phyloP scores from a whole-genome alignment of 2,329 filamentous ascomycete genomes.

The Alternaria tenuissima region DNA sequence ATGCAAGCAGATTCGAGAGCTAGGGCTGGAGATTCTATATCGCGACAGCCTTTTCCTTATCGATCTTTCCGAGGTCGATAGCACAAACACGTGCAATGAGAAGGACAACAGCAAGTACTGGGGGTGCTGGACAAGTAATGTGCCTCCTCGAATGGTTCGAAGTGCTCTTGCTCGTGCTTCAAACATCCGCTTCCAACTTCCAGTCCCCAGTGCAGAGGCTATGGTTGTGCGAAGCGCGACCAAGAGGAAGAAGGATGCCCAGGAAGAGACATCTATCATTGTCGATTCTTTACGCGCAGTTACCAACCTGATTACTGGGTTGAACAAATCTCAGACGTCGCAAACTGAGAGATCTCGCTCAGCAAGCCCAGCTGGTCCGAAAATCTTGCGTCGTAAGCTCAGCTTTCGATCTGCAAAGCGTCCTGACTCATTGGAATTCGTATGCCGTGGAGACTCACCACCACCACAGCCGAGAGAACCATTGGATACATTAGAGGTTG shows the following conservation, averaged over 20 bases:
- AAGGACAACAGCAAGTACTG: conserved; percentile 25
- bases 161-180: conserved; percentile 26
- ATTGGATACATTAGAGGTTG: conserved; percentile 32
- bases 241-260: conserved; percentile 33
- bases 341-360: conserved; percentile 6
- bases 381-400: conserved; percentile 14
- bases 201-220: conserved; percentile 33
- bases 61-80: conserved; percentile 31
- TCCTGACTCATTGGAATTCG: conserved; percentile 13
- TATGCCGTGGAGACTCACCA: conserved; percentile 14
- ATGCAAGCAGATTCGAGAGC: conserved; percentile 3
- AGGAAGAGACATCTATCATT: conserved; percentile 27
- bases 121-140: conserved; percentile 30
- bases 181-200: conserved; percentile 33
- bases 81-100: conserved; percentile 15
- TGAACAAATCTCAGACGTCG: background rate
- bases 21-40: conserved; percentile 29
- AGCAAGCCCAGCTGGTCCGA: conserved; percentile 6
- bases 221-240: conserved; percentile 22
- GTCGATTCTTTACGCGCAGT: conserved; percentile 29
- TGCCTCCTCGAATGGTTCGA: conserved; percentile 27
- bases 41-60: conserved; percentile 32
- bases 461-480: conserved; percentile 14
- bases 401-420: conserved; percentile 14
- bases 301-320: conserved; percentile 18